Conservation (phyloP, 1,284 basidiomycete species). For the Takashimella koratensis region DNA sequence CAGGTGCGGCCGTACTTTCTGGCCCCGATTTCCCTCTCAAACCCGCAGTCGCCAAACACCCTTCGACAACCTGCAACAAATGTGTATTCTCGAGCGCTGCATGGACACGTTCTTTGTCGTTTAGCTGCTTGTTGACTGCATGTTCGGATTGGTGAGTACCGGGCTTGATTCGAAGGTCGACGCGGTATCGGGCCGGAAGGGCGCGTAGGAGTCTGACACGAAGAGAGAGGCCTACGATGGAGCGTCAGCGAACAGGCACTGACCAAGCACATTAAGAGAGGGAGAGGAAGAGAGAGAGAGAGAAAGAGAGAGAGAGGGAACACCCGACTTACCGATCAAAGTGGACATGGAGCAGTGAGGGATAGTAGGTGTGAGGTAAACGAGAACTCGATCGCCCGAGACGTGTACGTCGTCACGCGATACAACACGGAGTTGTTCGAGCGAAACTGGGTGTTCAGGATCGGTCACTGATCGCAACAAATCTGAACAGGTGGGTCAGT, state of each 20-base stretch:
- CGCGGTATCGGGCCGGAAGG: conserved; percentile 87
- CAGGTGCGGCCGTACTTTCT: not conserved
- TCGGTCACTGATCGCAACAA: conserved; percentile 90
- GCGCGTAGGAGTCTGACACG: conserved; percentile 86
- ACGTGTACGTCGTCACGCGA: conserved; percentile 82
- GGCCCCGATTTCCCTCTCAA: conserved; percentile 35
- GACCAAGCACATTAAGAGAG: not conserved
- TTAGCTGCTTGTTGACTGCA: conserved; percentile 96
- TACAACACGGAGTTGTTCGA: conserved; percentile 95
- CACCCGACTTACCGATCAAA: conserved; percentile 70
- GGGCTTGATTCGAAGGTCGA: conserved; percentile 88
- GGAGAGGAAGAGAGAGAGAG: not conserved
- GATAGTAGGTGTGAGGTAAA: conserved; percentile 95
- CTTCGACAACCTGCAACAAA: conserved; percentile 82
- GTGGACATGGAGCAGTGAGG: conserved; percentile 99
- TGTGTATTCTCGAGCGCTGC: conserved; percentile 92
- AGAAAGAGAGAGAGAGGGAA: not conserved
- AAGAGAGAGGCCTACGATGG: conserved; percentile 74
- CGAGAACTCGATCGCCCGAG: conserved; percentile 65
- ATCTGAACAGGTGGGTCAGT: no score
- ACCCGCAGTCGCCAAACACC: conserved; percentile 64
- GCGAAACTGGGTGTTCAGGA: conserved; percentile 91
- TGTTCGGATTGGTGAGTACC: conserved; percentile 95
- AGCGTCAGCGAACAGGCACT: conserved; percentile 1
- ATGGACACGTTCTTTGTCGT: conserved; percentile 97